phyloP scores from a whole-genome alignment of 2,329 filamentous ascomycete genomes.

The Didymella pomorum region DNA sequence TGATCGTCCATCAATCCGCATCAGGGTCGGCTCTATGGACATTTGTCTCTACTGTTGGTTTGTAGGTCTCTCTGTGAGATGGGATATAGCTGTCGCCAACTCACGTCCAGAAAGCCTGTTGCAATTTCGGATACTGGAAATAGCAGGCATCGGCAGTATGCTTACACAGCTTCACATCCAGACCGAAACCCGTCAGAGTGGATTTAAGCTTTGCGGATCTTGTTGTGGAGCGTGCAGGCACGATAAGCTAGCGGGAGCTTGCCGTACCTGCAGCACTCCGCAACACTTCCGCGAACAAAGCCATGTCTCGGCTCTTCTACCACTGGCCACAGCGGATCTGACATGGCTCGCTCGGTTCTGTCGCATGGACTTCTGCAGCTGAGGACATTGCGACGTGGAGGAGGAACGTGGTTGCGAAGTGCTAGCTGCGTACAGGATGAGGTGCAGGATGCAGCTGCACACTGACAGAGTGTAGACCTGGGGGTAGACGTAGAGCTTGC shows the following conservation, averaged over 20 bases:
- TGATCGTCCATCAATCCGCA: conserved; percentile 24
- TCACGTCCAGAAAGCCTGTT: no score
- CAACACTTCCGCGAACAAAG: conserved; percentile 18
- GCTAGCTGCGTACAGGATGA: no score
- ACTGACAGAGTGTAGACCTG: conserved; percentile 3
- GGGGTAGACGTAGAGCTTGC: background rate
- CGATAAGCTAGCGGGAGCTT: conserved; percentile 33
- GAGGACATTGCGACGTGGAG: no score
- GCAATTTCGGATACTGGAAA: no score
- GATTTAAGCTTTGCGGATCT: conserved; percentile 28
- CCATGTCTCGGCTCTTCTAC: conserved; percentile 7
- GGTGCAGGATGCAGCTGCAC: background rate
- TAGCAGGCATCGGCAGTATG: no score
- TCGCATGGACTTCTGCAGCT: no score
- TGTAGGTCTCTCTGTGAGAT: no score
- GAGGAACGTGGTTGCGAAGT: no score
- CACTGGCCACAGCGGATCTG: background rate
- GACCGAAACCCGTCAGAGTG: conserved; percentile 8
- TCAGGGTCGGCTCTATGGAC: background rate
- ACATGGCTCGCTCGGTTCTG: no score
- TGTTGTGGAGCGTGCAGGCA: conserved; percentile 17
- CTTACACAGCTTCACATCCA: background rate
- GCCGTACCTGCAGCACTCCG: conserved; percentile 23
- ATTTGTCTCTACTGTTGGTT: no score
- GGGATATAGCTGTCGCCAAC: no score